Evolutionary conservation across 2,329 filamentous ascomycete species (phyloP).

Genomic region (Xylariaceae sp.): DNA sequence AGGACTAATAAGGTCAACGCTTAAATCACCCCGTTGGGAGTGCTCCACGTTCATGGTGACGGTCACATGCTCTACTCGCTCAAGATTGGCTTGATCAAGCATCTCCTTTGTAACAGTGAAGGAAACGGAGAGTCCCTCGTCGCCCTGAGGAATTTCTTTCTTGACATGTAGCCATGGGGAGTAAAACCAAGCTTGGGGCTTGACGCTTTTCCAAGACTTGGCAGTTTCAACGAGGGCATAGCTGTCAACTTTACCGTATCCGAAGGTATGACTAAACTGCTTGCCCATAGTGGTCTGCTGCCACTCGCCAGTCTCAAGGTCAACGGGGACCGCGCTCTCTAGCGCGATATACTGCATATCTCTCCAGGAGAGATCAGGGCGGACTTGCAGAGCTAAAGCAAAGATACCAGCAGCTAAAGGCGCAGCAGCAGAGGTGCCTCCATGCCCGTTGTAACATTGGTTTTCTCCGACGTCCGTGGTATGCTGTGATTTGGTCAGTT

Average conservation of each 20-base stretch:
- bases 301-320: conserved; percentile 69
- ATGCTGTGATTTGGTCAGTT: conserved; percentile 45
- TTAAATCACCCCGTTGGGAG: conserved; percentile 79
- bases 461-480: conserved; percentile 90
- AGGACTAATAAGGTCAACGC: conserved; percentile 85
- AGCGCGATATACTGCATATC: conserved; percentile 90
- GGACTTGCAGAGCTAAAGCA: conserved; percentile 76
- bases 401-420: conserved; percentile 89
- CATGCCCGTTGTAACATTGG: conserved; percentile 73
- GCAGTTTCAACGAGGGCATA: conserved; percentile 79
- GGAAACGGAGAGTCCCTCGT: conserved; percentile 69
- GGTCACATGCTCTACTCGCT: conserved; percentile 86
- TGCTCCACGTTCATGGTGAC: conserved; percentile 96
- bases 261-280: conserved; percentile 89
- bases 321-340: conserved; percentile 74
- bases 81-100: conserved; percentile 76
- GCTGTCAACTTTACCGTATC: conserved; percentile 91
- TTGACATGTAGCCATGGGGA: conserved; percentile 93
- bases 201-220: conserved; percentile 79
- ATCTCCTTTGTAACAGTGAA: conserved; percentile 79
- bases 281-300: conserved; percentile 74
- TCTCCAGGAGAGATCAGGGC: conserved; percentile 85
- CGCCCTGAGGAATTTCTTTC: conserved; percentile 76
- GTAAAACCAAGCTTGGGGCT: conserved; percentile 91
- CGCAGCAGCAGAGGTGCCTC: conserved; percentile 91